phyloP scores from a whole-genome alignment of 2,329 filamentous ascomycete genomes.

The Phialocephala subalpina region DNA sequence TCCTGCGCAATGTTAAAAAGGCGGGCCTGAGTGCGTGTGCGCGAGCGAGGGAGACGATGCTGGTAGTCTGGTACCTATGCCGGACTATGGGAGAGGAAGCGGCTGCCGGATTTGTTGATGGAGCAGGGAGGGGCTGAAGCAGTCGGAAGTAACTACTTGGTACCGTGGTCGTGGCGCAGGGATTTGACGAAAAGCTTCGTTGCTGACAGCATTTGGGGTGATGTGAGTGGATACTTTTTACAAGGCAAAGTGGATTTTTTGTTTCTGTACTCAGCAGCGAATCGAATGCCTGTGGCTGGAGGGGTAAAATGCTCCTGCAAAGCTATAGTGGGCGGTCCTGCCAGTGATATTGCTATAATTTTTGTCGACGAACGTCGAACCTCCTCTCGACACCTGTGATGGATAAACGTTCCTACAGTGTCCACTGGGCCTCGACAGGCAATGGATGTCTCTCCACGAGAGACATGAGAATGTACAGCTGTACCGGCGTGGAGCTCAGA shows the following conservation, averaged over 20 bases:
- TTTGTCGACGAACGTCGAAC: background rate
- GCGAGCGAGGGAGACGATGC: background rate
- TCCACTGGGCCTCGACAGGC: background rate
- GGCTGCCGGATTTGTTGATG: conserved; percentile 20
- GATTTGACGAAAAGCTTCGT: conserved; percentile 17
- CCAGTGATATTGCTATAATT: conserved; percentile 1
- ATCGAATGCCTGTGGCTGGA: conserved; percentile 7
- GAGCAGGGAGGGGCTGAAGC: conserved; percentile 33
- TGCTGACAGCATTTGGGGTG: conserved; percentile 23
- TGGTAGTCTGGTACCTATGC: conserved; percentile 32
- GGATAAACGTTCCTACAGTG: background rate
- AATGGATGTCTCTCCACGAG: background rate
- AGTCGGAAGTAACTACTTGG: conserved; percentile 24
- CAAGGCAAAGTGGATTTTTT: background rate
- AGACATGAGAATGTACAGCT: background rate
- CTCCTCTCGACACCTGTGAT: background rate
- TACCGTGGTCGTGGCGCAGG: conserved; percentile 23
- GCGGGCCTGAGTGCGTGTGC: conserved; percentile 9
- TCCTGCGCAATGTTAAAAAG: conserved; percentile 17
- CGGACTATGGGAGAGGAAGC: conserved; percentile 27
- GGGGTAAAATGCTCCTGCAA: background rate
- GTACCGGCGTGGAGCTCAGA: background rate
- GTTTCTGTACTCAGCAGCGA: conserved; percentile 8
- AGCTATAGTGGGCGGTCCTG: conserved; percentile 6
- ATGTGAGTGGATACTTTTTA: conserved; percentile 9